Evolutionary conservation across 768 basidiomycete genomes (phyloP), one percentile per base, ranked within the genome.

Genomic region (Crucibulum laeve): DNA sequence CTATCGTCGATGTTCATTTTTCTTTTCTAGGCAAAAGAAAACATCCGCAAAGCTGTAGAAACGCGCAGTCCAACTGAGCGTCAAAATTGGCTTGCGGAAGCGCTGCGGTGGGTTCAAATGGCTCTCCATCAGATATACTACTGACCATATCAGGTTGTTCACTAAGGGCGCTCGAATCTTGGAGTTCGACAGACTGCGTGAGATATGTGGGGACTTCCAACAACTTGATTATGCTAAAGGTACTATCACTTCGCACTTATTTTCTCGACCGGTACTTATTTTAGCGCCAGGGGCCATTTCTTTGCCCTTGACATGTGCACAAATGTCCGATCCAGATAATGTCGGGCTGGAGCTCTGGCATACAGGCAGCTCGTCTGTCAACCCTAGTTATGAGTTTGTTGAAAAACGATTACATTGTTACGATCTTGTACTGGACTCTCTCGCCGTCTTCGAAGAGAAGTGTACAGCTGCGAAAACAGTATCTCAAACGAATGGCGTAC

Each of bases 131-230:
- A 11, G 36, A 35, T 44, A 44, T 5, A 23, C 45, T 47, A 25
- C 44, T 35, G 25, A 44, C 6, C 40, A 43, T 19, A 53, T 15
- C 50, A 94, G 94, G 37, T 62, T 98, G 32, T 97, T 96, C 65
- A 79, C 77, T 42, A 93, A 93, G 61, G 92, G 91, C 15, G 86
- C 91, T 4, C 79, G 83, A 22, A 88, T 87, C 46, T 67, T 98
- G 34, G 85, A 88, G 38, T 79, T 90, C 26, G 82, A 91, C 40
- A 87, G 89, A 57, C 74, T 97, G 21, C 74, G 84, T 23, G 92
- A 96, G 56, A 79, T 96, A 22, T 79, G 85, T 47, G 81, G 81
- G n/a, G 91, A 97, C 56, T 98, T 93, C 61, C 88, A 87, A 48
- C 80, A 85, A 47, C 67, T 96, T 43, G 73, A 78, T 45, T 97